These are phyloP conservation scores for Boletus sp. DNA, from an alignment of 768 basidiomycete species.

Conservation along the genomic window DNA sequence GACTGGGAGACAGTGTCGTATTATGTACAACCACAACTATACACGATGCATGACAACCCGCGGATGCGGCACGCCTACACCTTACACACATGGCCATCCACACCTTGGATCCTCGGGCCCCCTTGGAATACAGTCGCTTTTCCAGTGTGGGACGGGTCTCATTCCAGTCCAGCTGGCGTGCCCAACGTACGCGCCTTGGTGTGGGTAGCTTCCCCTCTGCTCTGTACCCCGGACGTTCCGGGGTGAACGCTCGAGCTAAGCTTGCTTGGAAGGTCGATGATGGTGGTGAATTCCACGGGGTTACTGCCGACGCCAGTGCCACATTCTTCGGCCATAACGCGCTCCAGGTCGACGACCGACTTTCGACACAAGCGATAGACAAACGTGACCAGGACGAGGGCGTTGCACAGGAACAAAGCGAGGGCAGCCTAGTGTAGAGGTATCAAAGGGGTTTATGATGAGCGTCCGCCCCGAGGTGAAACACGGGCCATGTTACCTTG, in stretches of 20 bases:
- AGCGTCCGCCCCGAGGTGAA: not conserved
- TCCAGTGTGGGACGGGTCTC: not conserved
- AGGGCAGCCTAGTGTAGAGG: slow-evolving; percentile 13
- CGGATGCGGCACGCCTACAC: not conserved
- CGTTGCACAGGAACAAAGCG: slow-evolving; percentile 20
- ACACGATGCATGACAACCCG: not conserved
- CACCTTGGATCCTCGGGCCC: not conserved
- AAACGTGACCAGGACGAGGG: slow-evolving; percentile 19
- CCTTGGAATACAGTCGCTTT: too few relatives aligned
- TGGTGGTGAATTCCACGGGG: slow-evolving; percentile 13
- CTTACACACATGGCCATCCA: not conserved
- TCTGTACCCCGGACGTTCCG: not conserved
- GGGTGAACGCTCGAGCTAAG: not conserved
- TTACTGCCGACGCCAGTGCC: not conserved
- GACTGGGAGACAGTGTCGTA: not conserved
- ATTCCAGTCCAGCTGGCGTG: not conserved
- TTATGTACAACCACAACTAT: too few relatives aligned
- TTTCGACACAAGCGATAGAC: slow-evolving; percentile 13
- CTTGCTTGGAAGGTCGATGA: slow-evolving; percentile 18
- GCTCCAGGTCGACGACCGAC: not conserved
- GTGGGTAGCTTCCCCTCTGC: not conserved
- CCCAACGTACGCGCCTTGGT: not conserved
- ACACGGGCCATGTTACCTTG: slow-evolving; percentile 14
- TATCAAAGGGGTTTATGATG: not conserved
- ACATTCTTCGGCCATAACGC: not conserved